Evolutionary conservation across 257 asterid species (phyloP), one percentile per base, ranked within the genome.

Genomic region (Datura wrightii): DNA sequence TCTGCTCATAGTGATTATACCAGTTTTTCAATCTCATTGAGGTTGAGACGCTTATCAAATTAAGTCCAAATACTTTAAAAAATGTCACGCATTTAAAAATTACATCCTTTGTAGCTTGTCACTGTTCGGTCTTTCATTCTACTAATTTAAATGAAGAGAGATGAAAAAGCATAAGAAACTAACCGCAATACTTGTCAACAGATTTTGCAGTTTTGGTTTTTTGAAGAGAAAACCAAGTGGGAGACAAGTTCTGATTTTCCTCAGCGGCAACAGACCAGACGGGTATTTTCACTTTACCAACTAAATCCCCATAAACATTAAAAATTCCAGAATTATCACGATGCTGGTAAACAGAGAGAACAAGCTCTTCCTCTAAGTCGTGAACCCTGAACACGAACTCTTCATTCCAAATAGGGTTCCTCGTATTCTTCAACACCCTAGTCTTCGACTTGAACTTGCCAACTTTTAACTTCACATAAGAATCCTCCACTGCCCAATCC

Each of bases 381-480:
- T 86, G 79, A 15, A 92, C 97, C 63, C 90, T 87, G 84, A 96
- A 96, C 65, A 86, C 94, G 82, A 96, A 96, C 90, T 94, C 99
- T 84, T 96, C 99, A 9, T 96, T 93, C 99, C 95, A 96, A 56
- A 93, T 53, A 8, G 98, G 97, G 79, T 87, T 90, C 10, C 80
- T 83, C 0, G 89, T 85, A 84, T 90, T 84, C 89, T 86, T 94
- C 87, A 93, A 39, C 81, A 92, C 79, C 82, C 94, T 89, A 4
- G 97, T 92, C 83, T 92, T 94, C 4, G 98, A 93, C 86, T 90
- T 92, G 13, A 82, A 90, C 83, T 91, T 92, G 0, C 98, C 99
- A 7, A 94, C 90, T 86, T 89, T 89, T 18, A 96, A 83, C 88
- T 93, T 94, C 83, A 92, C 93, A 50, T 89, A 92, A 0, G 97